Evolutionary conservation across 495 filamentous ascomycete species (phyloP), one percentile per base, ranked within the genome.

Genomic region (Penicillium waksmanii): DNA sequence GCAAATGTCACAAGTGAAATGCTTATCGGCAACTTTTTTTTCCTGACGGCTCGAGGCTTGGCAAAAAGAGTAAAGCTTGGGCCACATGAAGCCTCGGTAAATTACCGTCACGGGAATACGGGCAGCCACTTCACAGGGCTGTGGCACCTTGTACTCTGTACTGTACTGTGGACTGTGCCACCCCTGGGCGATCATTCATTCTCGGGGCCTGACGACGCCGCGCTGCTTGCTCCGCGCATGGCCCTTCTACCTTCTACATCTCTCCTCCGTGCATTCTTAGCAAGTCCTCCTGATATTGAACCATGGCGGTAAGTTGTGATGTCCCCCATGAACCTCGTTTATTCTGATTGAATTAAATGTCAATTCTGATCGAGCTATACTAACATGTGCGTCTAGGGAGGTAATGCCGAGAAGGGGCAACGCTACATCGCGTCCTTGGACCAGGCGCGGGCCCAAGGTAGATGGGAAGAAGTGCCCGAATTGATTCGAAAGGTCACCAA

Each of bases 391-490:
- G 33, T 56, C 47, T 67, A 83, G 81, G 73, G 71, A 68, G 74
- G 72, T 62, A 77, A 80, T 58, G 66, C 66, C 47, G 81, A 82
- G 57, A 98, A 98, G 78, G 92, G 88, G 50, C 82, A 81, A 59
- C 84, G 86, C 66, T 96, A 97, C 73, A 80, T 94, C 63, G 79
- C 82, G 68, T 85, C 84, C 75, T 85, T 98, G 63, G 91, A 98
- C 68, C 83, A 85, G 64, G 91, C 92, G 62, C 89, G 95, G 57
- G 95, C 90, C 69, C 85, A 93, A 67, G 92, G 91, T 31, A 87
- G 84, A 66, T 98, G 95, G 95, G 83, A 90, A 60, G 89, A 89
- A 31, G 83, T 97, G n/a, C 89, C 89, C 31, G 95, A 97, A 76
- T 79, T 96, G 59, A 85, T 90, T 64, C 85, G 92, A 64, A 98